A percentile compares a stretch with the other conserved stretches of the same genome.
Conservation (phyloP, 208 protist species). For the Crithidia sp. region DNA sequence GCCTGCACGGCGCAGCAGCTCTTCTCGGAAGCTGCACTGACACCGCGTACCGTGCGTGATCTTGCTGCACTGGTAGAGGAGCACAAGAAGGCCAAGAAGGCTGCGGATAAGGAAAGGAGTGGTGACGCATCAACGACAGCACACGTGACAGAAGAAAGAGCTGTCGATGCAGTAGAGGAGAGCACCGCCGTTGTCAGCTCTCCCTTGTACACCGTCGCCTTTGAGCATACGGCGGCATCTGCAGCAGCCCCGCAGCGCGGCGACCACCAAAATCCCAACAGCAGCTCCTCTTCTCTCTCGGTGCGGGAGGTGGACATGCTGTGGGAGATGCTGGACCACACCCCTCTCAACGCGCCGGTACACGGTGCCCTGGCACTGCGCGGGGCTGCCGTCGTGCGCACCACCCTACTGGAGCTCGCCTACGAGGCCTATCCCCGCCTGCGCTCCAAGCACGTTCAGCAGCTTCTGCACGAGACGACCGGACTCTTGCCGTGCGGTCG, state of each 20-base stretch:
- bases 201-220: conserved; percentile 11
- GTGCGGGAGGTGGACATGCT: conserved; percentile 67
- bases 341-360: conserved; percentile 81
- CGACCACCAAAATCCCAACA: not conserved
- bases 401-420: conserved; percentile 42
- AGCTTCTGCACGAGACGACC: conserved; percentile 76
- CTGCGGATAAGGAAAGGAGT: not conserved
- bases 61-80: conserved; percentile 20
- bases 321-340: conserved; percentile 78
- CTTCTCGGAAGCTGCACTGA: conserved; percentile 28
- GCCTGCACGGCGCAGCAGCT: conserved; percentile 46
- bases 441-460: conserved; percentile 83
- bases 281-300: conserved; percentile 7
- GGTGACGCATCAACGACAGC: not conserved
- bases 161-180: too few species aligned
- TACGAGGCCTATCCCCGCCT: conserved; percentile 74
- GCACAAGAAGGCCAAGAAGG: not conserved
- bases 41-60: conserved; percentile 20
- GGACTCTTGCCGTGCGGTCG: conserved; percentile 78
- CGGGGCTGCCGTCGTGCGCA: conserved; percentile 73
- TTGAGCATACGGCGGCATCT: not conserved
- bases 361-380: conserved; percentile 78
- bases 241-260: not conserved
- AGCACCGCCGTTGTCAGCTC: not conserved
- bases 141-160: not conserved